Percentiles rank a stretch among this genome's conserved stretches.
These are phyloP conservation scores for Pestalotiopsis sp. DNA, from an alignment of 2,329 filamentous ascomycete species.

Conservation along the genomic window DNA sequence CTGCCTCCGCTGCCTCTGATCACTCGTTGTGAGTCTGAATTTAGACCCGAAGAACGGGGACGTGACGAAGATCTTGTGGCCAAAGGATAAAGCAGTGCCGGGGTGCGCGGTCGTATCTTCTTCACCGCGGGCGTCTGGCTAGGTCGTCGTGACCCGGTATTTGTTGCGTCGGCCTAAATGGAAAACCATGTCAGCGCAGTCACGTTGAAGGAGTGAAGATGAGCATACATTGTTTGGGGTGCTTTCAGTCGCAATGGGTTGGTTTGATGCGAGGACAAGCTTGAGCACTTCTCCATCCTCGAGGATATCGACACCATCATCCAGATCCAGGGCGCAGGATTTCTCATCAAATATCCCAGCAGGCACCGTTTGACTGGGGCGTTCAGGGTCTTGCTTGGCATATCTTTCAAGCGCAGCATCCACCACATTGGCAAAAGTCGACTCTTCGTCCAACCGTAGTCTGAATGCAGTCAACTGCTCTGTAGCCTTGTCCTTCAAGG, in stretches of 20 bases:
- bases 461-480: neutral
- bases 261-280: neutral
- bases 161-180: neutral
- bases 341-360: neutral
- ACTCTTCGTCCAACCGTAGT: neutral
- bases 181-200: neutral
- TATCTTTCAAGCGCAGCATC: constrained; percentile 6
- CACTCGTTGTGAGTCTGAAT: neutral
- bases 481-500: neutral
- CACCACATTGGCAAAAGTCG: neutral
- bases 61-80: neutral
- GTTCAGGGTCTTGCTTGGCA: neutral
- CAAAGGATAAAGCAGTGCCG: neutral
- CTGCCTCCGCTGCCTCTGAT: neutral
- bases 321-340: constrained; percentile 1
- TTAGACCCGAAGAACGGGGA: neutral
- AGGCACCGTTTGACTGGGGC: neutral
- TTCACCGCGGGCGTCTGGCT: neutral
- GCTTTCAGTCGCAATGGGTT: too few relatives aligned
- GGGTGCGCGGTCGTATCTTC: neutral
- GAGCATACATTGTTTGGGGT: neutral
- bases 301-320: constrained; percentile 1
- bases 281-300: neutral
- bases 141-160: neutral
- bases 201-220: neutral